Conservation (phyloP, 106 monocot genomes). For the Hemerocallis citrina region DNA sequence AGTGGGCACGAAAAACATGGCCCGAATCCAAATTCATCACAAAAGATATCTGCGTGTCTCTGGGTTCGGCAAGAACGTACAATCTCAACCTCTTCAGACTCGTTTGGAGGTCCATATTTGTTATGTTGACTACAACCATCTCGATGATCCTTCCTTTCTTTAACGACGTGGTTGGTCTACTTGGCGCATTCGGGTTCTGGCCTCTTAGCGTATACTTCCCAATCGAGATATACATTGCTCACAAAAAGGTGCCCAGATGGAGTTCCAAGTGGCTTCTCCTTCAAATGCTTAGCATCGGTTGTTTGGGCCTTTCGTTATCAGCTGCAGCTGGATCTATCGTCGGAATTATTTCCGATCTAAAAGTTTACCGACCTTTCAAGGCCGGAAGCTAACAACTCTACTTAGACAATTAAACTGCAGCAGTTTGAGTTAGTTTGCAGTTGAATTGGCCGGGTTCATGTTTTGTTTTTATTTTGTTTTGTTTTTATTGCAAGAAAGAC, state of each 20-base stretch:
- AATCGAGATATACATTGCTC: conserved; percentile 68
- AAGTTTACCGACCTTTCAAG: conserved; percentile 59
- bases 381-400: conserved; percentile 15
- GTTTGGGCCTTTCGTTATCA: conserved; percentile 41
- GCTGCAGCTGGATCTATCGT: conserved; percentile 53
- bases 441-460: no score
- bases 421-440: no score
- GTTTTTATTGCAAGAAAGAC: no score
- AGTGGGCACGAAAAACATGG: conserved; percentile 34
- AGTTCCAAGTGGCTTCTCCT: conserved; percentile 54
- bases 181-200: conserved; percentile 79
- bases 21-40: conserved; percentile 42
- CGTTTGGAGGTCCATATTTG: conserved; percentile 54
- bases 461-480: no score
- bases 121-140: conserved; percentile 48
- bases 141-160: conserved; percentile 82
- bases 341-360: conserved; percentile 51
- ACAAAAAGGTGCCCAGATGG: conserved; percentile 55
- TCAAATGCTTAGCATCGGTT: conserved; percentile 53
- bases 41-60: conserved; percentile 20
- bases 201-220: conserved; percentile 82
- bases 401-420: no score
- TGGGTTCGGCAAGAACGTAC: conserved; percentile 9
- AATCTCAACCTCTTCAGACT: conserved; percentile 49
- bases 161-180: conserved; percentile 73